phyloP scores from a whole-genome alignment of 2,329 filamentous ascomycete genomes.

The Pseudovirgaria hyperparasitica region DNA sequence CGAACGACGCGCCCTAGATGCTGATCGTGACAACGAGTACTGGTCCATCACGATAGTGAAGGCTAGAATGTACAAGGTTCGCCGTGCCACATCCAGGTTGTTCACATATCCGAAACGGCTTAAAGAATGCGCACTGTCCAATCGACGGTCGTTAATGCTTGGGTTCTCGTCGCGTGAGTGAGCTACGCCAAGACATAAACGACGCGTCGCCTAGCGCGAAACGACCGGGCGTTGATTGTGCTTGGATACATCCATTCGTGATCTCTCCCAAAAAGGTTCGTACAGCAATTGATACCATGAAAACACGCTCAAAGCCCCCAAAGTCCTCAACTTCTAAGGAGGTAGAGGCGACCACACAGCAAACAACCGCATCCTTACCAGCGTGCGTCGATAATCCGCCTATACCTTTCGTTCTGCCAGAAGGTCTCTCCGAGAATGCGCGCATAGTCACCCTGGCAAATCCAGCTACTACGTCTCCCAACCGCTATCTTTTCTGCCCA shows the following conservation, averaged over 20 bases:
- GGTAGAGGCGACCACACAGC: slow-evolving; percentile 9
- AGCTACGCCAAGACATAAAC: too few species aligned
- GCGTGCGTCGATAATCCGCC: slow-evolving; percentile 29
- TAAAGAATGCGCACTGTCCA: too few species aligned
- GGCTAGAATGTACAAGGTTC: too few species aligned
- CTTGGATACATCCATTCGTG: too few species aligned
- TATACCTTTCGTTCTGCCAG: slow-evolving; percentile 46
- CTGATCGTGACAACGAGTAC: too few species aligned
- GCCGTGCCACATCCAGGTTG: too few species aligned
- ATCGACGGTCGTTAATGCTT: too few species aligned
- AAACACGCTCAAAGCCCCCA: slow-evolving; percentile 20
- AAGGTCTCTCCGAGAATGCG: slow-evolving; percentile 36
- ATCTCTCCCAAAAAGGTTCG: neutral
- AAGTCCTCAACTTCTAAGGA: slow-evolving; percentile 13
- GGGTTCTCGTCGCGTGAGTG: too few species aligned
- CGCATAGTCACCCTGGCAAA: slow-evolving; percentile 44
- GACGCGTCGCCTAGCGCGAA: too few species aligned
- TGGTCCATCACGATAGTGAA: neutral
- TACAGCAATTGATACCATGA: slow-evolving; percentile 18
- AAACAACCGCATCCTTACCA: slow-evolving; percentile 14
- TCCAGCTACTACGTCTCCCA: slow-evolving; percentile 35
- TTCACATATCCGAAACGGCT: too few species aligned
- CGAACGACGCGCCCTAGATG: too few species aligned
- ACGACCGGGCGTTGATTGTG: too few species aligned
- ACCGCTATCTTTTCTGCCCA: slow-evolving; percentile 47